Evolutionary conservation across 2,329 filamentous ascomycete genomes (phyloP).

Genomic region (Sarocladiaceae sp.): DNA sequence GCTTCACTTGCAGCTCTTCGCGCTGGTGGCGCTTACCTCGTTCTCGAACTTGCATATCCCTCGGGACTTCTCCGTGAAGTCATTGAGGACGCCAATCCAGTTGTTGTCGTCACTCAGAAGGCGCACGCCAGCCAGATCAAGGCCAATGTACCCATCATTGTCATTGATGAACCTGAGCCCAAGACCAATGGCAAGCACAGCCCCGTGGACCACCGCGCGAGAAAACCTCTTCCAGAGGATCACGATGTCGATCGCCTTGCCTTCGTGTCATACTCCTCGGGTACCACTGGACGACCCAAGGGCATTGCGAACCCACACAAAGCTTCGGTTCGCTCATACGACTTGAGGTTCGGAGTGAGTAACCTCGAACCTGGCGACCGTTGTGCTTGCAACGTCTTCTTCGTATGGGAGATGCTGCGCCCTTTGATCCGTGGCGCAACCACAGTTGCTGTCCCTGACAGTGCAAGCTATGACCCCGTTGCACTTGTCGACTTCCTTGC

Average conservation of each 20-base stretch:
- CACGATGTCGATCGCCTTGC: slow-evolving; percentile 69
- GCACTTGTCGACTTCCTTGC: slow-evolving; percentile 68
- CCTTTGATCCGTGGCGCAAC: slow-evolving; percentile 73
- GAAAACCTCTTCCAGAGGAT: slow-evolving; percentile 52
- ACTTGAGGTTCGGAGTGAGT: slow-evolving; percentile 65
- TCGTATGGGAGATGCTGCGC: slow-evolving; percentile 79
- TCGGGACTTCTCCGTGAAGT: slow-evolving; percentile 70
- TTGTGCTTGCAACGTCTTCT: slow-evolving; percentile 86
- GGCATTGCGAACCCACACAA: slow-evolving; percentile 77
- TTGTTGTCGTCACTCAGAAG: slow-evolving; percentile 64
- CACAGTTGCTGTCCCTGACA: slow-evolving; percentile 70
- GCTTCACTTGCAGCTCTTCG: slow-evolving; percentile 73
- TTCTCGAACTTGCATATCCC: slow-evolving; percentile 76
- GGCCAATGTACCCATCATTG: slow-evolving; percentile 57
- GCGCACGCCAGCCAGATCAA: slow-evolving; percentile 64
- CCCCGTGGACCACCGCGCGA: slow-evolving; percentile 29
- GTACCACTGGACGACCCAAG: slow-evolving; percentile 75
- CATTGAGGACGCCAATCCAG: slow-evolving; percentile 68
- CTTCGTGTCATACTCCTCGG: slow-evolving; percentile 79
- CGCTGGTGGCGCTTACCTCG: slow-evolving; percentile 75
- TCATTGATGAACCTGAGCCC: slow-evolving; percentile 47
- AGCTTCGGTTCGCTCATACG: slow-evolving; percentile 69
- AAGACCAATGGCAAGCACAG: slow-evolving; percentile 19
- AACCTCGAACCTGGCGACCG: slow-evolving; percentile 69
- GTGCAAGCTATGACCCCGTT: slow-evolving; percentile 72